Evolutionary conservation across 2,329 filamentous ascomycete species (phyloP).

Genomic region (Cladosporium sp.): DNA sequence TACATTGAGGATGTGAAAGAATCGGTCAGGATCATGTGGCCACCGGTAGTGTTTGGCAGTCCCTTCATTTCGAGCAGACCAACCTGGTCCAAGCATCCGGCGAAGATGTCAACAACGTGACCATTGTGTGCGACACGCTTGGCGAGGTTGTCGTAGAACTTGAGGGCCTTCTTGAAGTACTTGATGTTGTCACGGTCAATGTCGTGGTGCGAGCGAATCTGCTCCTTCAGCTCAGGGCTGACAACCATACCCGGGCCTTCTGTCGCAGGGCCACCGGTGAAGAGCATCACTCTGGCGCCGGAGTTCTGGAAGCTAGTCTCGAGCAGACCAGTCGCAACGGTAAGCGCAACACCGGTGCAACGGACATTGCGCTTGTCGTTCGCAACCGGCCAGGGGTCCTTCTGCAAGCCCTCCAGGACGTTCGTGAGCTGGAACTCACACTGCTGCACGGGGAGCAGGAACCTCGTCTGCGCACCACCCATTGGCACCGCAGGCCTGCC

Average conservation of each 20-base stretch:
- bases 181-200: conserved; percentile 99
- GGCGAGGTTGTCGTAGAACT: conserved; percentile 94
- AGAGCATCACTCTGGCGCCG: conserved; percentile 94
- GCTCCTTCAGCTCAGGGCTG: conserved; percentile 89
- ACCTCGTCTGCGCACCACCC: conserved; percentile 78
- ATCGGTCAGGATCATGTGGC: conserved; percentile 97
- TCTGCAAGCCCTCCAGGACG: conserved; percentile 89
- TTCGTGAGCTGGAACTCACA: conserved; percentile 98
- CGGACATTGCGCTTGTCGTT: conserved; percentile 86
- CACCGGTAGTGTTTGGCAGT: conserved; percentile 90
- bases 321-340: conserved; percentile 85
- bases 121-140: conserved; percentile 95
- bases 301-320: conserved; percentile 96
- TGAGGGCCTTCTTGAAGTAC: conserved; percentile 98
- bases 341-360: conserved; percentile 94
- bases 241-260: conserved; percentile 97
- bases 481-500: conserved; percentile 63
- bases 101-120: conserved; percentile 96
- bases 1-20: conserved; percentile 99
- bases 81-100: conserved; percentile 94
- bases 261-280: conserved; percentile 89
- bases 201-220: conserved; percentile 96
- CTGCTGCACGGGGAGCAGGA: conserved; percentile 89
- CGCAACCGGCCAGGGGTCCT: conserved; percentile 95
- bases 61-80: conserved; percentile 98